Evolutionary conservation across 495 filamentous ascomycete species (phyloP).

Genomic region (Rhizodiscina lignyota): DNA sequence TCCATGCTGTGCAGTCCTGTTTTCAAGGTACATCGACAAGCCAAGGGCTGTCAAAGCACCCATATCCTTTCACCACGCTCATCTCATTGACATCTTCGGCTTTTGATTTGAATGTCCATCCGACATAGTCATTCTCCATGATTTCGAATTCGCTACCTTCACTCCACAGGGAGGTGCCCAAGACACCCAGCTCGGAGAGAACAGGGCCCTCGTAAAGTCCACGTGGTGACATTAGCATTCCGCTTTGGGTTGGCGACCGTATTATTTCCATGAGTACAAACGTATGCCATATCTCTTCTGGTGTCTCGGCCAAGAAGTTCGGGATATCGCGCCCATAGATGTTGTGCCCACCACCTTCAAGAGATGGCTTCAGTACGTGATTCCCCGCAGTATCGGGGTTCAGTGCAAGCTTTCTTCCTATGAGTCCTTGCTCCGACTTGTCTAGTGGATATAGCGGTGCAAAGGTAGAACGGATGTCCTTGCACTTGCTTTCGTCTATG

Average conservation of each 20-base stretch:
- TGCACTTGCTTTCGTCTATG: too few species aligned
- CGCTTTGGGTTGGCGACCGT: conserved; percentile 4
- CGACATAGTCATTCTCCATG: conserved; percentile 8
- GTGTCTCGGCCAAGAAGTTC: conserved; percentile 5
- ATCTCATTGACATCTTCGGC: conserved; percentile 13
- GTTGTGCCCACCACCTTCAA: conserved; percentile 15
- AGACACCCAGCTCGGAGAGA: conserved; percentile 12
- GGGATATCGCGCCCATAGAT: conserved; percentile 12
- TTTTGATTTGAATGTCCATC: conserved; percentile 17
- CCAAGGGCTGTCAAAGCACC: neutral
- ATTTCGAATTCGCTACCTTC: conserved; percentile 5
- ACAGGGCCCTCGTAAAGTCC: conserved; percentile 11
- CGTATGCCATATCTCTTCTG: conserved; percentile 10
- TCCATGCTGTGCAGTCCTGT: too few species aligned
- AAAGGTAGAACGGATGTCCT: conserved; percentile 6
- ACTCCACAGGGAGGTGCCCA: conserved; percentile 12
- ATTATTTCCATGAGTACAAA: conserved; percentile 13
- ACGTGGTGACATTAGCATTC: conserved; percentile 5
- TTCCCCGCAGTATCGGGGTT: neutral
- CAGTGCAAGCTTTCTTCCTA: too few species aligned
- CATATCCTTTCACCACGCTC: conserved; percentile 12
- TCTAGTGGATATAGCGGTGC: conserved; percentile 9
- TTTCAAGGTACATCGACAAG: too few species aligned
- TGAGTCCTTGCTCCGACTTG: conserved; percentile 2
- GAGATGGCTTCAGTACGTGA: conserved; percentile 13